phyloP scores from a whole-genome alignment of 345 rosid species.

The Streptanthus diversifolius region DNA sequence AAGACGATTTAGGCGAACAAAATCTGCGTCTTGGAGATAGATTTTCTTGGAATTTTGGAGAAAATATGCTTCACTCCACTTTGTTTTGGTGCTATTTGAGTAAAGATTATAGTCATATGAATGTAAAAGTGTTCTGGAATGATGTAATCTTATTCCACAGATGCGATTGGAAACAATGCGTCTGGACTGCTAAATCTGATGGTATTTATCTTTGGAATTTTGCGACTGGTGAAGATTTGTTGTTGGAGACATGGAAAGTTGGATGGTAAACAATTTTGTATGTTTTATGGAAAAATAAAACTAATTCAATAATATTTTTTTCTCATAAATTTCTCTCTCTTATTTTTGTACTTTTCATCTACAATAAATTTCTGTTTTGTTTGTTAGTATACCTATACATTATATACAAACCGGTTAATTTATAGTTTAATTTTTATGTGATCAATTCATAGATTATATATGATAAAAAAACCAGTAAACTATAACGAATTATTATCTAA shows the following conservation, averaged over 20 bases:
- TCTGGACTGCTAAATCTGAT: conserved; percentile 38
- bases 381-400: neutral
- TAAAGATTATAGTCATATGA: conserved; percentile 20
- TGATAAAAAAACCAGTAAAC: no score
- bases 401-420: no score
- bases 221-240: neutral
- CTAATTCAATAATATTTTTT: neutral
- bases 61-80: conserved; percentile 23
- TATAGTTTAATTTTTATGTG: no score
- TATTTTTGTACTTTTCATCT: neutral
- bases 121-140: conserved; percentile 34
- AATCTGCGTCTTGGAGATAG: neutral
- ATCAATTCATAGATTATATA: no score
- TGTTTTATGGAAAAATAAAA: neutral
- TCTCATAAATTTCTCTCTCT: neutral
- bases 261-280: conserved; percentile 14
- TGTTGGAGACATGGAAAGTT: conserved; percentile 19
- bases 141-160: conserved; percentile 28
- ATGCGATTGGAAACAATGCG: conserved; percentile 35
- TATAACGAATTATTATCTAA: no score
- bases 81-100: conserved; percentile 41
- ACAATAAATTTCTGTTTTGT: neutral
- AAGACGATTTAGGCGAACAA: conserved; percentile 36
- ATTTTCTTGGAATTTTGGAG: conserved; percentile 32
- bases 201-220: conserved; percentile 36